Percentiles rank a stretch among this genome's conserved stretches.
These are phyloP conservation scores for Aspergillus jensenii DNA, from an alignment of 2,329 filamentous ascomycete genomes.

Conservation along the genomic window DNA sequence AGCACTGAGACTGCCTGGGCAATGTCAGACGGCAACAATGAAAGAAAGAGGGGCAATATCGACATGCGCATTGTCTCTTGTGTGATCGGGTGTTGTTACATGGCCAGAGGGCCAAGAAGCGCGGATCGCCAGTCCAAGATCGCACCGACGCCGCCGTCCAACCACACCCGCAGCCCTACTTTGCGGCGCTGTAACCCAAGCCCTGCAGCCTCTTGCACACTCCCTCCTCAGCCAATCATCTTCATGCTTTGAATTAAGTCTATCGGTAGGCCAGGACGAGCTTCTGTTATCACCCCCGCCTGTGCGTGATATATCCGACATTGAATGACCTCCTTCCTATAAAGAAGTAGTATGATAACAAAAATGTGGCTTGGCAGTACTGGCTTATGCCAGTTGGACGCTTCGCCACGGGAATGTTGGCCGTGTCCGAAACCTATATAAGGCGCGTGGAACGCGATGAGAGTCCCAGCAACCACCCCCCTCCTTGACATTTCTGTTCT, in stretches of 20 bases:
- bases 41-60: background rate
- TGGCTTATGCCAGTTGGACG: background rate
- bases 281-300: slow-evolving; percentile 1
- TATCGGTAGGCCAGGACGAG: background rate
- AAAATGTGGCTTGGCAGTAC: background rate
- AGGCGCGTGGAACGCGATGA: background rate
- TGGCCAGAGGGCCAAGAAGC: slow-evolving; percentile 4
- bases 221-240: background rate
- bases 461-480: background rate
- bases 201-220: background rate
- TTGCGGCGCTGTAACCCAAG: slow-evolving; percentile 9
- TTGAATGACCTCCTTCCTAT: slow-evolving; percentile 5
- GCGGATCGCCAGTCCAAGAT: slow-evolving; percentile 7
- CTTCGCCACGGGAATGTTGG: background rate
- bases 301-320: background rate
- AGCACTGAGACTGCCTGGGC: background rate
- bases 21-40: background rate
- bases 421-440: background rate
- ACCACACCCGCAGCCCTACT: background rate
- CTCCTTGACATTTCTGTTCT: background rate
- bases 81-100: slow-evolving; percentile 4
- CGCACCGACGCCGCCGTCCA: background rate
- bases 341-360: background rate
- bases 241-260: background rate
- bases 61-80: background rate